Conservation (phyloP, 2,329 filamentous ascomycete genomes). For the Fusarium acutatum region DNA sequence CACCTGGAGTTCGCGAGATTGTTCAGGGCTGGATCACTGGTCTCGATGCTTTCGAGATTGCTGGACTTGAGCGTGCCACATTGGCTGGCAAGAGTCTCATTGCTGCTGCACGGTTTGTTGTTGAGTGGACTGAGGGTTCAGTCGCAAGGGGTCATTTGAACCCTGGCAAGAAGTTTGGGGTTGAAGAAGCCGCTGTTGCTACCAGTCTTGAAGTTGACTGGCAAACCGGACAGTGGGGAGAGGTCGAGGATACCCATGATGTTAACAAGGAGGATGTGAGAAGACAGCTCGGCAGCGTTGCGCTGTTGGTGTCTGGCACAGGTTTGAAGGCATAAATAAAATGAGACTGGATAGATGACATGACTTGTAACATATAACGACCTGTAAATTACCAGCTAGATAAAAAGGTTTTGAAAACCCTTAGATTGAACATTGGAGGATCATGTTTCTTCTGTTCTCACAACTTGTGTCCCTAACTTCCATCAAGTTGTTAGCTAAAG, state of each 20-base stretch:
- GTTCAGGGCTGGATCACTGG: conserved; percentile 80
- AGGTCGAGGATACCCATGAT: conserved; percentile 98
- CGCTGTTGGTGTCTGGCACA: conserved; percentile 78
- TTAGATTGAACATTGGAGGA: no score
- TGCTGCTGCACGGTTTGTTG: conserved; percentile 77
- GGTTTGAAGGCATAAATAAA: conserved; percentile 30
- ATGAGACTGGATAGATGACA: not conserved
- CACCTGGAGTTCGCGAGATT: conserved; percentile 76
- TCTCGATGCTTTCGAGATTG: conserved; percentile 81
- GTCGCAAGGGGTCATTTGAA: conserved; percentile 55
- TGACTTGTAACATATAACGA: conserved; percentile 26
- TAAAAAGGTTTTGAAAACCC: not conserved
- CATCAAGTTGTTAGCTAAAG: not conserved
- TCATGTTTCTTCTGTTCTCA: no score
- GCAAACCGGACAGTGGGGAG: conserved; percentile 92
- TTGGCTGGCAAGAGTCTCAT: conserved; percentile 89
- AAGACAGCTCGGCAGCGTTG: conserved; percentile 86
- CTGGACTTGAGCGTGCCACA: conserved; percentile 83
- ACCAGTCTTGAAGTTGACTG: conserved; percentile 87
- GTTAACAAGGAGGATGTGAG: conserved; percentile 90
- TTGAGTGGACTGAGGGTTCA: conserved; percentile 86
- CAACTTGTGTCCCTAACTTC: not conserved
- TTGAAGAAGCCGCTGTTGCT: conserved; percentile 82
- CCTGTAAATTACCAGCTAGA: conserved; percentile 26
- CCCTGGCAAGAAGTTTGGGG: conserved; percentile 66